Evolutionary conservation across 345 rosid species (phyloP).

Genomic region (Cochlearia excelsa): DNA sequence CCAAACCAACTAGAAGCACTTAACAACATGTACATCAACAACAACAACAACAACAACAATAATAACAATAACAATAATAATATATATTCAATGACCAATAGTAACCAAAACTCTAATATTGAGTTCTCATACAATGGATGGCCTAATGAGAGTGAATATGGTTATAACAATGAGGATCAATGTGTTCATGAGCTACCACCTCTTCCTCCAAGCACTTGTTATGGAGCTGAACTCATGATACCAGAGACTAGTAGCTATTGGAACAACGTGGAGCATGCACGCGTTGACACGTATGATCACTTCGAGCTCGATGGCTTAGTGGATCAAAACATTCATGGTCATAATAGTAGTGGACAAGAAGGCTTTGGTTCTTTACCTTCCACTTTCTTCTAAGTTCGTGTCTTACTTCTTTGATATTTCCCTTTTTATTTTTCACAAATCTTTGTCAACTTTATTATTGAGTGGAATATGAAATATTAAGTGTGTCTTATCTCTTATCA

Average conservation of each 20-base stretch:
- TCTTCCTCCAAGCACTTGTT: slow-evolving; percentile 67
- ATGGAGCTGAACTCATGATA: slow-evolving; percentile 38
- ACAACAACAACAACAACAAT: too few relatives aligned
- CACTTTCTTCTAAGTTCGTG: slow-evolving; percentile 7
- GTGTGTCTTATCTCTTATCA: too few relatives aligned
- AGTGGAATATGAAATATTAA: too few relatives aligned
- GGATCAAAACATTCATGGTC: slow-evolving; percentile 25
- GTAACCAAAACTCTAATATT: slow-evolving; percentile 32
- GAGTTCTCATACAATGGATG: slow-evolving; percentile 38
- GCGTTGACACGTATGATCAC: slow-evolving; percentile 3
- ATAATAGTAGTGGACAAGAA: slow-evolving; percentile 24
- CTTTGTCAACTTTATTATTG: too few relatives aligned
- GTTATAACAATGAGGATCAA: slow-evolving; percentile 34
- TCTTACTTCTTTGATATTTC: too few relatives aligned
- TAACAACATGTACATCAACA: neutral
- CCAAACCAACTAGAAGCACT: slow-evolving; percentile 26
- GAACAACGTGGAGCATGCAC: slow-evolving; percentile 16
- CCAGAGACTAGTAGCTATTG: slow-evolving; percentile 37
- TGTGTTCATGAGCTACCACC: slow-evolving; percentile 74
- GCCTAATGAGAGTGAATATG: slow-evolving; percentile 33
- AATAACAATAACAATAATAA: slow-evolving; percentile 9
- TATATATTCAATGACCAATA: slow-evolving; percentile 13
- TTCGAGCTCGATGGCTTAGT: slow-evolving; percentile 29
- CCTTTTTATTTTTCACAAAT: too few relatives aligned
- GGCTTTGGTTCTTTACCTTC: slow-evolving; percentile 24